These are phyloP conservation scores for Ceratobasidium sp. DNA, from an alignment of 1,284 basidiomycete genomes.

Conservation along the genomic window DNA sequence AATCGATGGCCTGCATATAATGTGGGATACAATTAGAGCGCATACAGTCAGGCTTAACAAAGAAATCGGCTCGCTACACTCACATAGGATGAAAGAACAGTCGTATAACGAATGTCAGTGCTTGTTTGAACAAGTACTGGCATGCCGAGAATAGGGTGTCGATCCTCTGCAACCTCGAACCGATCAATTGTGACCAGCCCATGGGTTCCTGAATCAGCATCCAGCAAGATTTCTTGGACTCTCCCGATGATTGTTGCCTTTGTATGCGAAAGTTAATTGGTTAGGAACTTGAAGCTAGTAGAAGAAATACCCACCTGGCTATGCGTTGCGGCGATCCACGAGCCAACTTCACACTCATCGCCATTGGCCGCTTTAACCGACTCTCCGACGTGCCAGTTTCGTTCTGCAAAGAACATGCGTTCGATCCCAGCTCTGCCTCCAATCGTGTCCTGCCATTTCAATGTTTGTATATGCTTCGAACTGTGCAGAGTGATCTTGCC, in stretches of 20 bases:
- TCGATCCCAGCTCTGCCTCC: neutral
- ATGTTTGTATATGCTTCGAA: neutral
- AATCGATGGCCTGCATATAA: constrained; percentile 47
- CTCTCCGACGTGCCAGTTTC: neutral
- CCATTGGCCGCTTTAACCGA: neutral
- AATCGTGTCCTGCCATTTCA: neutral
- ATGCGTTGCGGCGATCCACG: neutral
- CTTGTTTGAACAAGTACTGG: neutral
- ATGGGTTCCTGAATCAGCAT: neutral
- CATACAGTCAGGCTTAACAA: too few relatives aligned
- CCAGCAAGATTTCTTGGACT: neutral
- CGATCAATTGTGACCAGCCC: neutral
- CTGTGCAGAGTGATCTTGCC: neutral
- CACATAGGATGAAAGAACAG: neutral
- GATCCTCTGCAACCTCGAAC: neutral
- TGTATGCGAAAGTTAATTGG: neutral
- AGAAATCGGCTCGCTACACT: too few relatives aligned
- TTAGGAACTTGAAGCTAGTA: neutral
- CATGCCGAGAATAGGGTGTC: constrained; percentile 14
- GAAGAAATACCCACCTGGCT: neutral
- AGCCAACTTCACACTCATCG: neutral
- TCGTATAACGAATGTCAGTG: neutral
- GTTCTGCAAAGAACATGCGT: neutral
- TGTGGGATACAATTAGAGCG: too few relatives aligned
- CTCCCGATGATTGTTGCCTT: neutral